These are phyloP conservation scores for Pseudognaphalium luteoalbum DNA, from an alignment of 129 eudicot genomes.

Conservation along the genomic window DNA sequence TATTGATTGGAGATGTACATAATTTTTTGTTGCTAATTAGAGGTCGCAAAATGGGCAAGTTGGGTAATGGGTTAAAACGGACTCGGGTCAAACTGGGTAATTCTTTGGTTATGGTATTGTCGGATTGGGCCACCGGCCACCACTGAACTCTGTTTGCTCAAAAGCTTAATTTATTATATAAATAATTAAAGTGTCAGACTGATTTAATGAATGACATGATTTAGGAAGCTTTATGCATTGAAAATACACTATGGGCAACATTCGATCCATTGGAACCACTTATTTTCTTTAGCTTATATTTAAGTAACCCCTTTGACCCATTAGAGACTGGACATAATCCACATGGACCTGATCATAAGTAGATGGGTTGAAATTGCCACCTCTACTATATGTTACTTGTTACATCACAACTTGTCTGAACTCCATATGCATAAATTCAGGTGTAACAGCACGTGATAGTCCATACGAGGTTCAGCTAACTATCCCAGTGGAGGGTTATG, in stretches of 20 bases:
- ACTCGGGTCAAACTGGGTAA: too few species aligned
- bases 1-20: conserved; percentile 82
- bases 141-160: neutral
- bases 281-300: neutral
- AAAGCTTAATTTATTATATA: neutral
- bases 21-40: neutral
- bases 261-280: neutral
- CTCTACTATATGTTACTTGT: neutral
- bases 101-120: neutral
- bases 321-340: neutral
- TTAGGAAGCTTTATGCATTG: too few species aligned
- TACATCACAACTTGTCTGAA: conserved; percentile 12
- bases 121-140: neutral
- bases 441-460: neutral
- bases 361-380: neutral
- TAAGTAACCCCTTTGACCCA: neutral
- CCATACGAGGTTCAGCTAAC: neutral
- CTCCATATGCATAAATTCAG: neutral
- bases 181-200: too few species aligned
- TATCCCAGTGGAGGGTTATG: conserved; percentile 7
- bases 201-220: too few species aligned
- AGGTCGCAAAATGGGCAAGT: neutral
- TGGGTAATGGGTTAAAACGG: too few species aligned
- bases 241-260: neutral
- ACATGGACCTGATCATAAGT: neutral